Conservation (phyloP, 2,329 filamentous ascomycete genomes). For the Pestalotiopsis sp. region DNA sequence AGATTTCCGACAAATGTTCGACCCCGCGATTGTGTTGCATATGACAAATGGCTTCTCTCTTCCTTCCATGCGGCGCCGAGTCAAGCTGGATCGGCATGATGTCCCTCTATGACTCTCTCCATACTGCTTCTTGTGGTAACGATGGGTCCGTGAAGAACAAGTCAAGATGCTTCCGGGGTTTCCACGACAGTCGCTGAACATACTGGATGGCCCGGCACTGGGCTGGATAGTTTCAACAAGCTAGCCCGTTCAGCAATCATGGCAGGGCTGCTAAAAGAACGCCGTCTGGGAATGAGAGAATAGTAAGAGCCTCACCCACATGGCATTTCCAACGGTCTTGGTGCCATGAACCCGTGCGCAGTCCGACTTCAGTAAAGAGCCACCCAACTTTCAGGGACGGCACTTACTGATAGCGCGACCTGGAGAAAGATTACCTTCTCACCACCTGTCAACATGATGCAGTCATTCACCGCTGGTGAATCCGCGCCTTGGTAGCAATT, state of each 20-base stretch:
- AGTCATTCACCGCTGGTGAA: not conserved
- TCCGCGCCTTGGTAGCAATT: not conserved
- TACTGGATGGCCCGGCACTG: not conserved
- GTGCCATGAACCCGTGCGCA: not conserved
- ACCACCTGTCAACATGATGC: not conserved
- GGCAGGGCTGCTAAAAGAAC: not conserved
- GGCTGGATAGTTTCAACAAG: not conserved
- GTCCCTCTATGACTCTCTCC: too few species aligned
- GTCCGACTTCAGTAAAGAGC: not conserved
- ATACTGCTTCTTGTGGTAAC: too few species aligned
- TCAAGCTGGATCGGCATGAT: too few species aligned
- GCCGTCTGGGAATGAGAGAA: not conserved
- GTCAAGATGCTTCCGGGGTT: too few species aligned
- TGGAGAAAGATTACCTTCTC: not conserved
- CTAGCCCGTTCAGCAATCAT: not conserved
- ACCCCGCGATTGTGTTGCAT: not conserved
- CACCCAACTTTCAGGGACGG: not conserved
- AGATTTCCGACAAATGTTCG: not conserved
- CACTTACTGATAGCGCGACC: not conserved
- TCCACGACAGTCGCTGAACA: too few species aligned
- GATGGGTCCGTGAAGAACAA: too few species aligned
- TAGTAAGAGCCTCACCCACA: conserved; percentile 6
- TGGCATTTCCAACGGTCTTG: conserved; percentile 1
- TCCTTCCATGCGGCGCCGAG: too few species aligned
- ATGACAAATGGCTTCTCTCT: too few species aligned